These are phyloP conservation scores for Tuber brumale DNA, from an alignment of 495 filamentous ascomycete species.

Conservation along the genomic window DNA sequence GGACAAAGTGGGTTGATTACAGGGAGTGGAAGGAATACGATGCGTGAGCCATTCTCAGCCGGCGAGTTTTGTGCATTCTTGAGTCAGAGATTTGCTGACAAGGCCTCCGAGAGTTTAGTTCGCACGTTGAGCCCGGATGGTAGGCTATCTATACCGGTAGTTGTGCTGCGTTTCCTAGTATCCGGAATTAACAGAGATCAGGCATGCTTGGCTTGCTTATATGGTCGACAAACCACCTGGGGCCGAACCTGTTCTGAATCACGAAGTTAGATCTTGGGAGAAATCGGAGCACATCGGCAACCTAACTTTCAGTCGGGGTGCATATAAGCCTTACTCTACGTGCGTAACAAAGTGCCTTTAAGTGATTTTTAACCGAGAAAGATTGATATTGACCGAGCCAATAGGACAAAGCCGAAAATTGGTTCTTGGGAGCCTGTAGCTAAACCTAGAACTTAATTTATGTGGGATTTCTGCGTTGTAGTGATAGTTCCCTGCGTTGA, in stretches of 20 bases:
- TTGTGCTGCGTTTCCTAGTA: constrained; percentile 4
- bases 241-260: constrained; percentile 63
- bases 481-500: background rate
- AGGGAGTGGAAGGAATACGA: constrained; percentile 73
- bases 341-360: constrained; percentile 47
- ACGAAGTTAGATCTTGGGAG: constrained; percentile 66
- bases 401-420: constrained; percentile 47
- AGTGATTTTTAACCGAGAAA: constrained; percentile 27
- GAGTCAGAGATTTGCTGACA: constrained; percentile 7
- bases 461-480: background rate
- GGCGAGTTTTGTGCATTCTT: background rate
- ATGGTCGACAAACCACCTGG: constrained; percentile 79
- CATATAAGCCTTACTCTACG: constrained; percentile 93
- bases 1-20: constrained; percentile 98
- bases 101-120: constrained; percentile 43
- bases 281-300: constrained; percentile 65
- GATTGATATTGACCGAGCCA: constrained; percentile 25
- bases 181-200: constrained; percentile 35
- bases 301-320: constrained; percentile 63
- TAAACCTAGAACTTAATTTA: constrained; percentile 41
- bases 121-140: constrained; percentile 93
- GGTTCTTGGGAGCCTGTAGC: constrained; percentile 47
- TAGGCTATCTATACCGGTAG: constrained; percentile 41
- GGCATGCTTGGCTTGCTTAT: constrained; percentile 96
- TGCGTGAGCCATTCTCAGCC: constrained; percentile 51